Evolutionary conservation across 768 basidiomycete genomes (phyloP), one percentile per base, ranked within the genome.

Genomic region (Mycena indigotica): DNA sequence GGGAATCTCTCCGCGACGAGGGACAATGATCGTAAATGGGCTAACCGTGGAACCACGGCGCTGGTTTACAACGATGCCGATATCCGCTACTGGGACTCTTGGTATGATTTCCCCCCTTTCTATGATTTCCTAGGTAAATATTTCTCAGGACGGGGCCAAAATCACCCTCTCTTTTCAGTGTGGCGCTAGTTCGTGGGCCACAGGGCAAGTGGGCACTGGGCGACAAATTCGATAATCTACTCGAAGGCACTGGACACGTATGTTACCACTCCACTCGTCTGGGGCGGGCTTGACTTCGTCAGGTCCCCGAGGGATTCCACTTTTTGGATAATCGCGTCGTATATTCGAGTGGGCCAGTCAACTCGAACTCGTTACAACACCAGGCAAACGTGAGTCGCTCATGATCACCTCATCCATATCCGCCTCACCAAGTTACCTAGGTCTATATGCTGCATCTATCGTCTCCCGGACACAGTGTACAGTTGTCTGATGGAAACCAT

Each of bases 401-500:
- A 35, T 35, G 17, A 8, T 35, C 32, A n/a, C n/a, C n/a, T n/a
- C n/a, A n/a, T n/a, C n/a, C n/a, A n/a, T n/a, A n/a, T n/a, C n/a
- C n/a, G n/a, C n/a, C n/a, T n/a, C n/a, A n/a, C n/a, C n/a, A n/a
- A n/a, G n/a, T n/a, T 35, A 35, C 32, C 32, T 35, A 44, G 41
- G 21, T 44, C 8, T 44, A 44, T 93, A 94, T 63, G 93, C 92
- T 21, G 89, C 85, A 40, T 80, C 83, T 1, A 85, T 98, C 44
- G 95, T 95, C 0, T 84, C 88, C 15, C 91, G 93, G 13, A 80
- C 80, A 44, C 93, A 95, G 71, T 95, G 91, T 28, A 94, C 94
- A 17, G 88, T 85, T 8, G 85, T 44, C 41, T 6, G 41, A 44
- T 21, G 41, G 41, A 6, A 8, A 5, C 41, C 6, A 44, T 21